Evolutionary conservation across 2,329 filamentous ascomycete genomes (phyloP).

Genomic region (Monilinia fructigena): DNA sequence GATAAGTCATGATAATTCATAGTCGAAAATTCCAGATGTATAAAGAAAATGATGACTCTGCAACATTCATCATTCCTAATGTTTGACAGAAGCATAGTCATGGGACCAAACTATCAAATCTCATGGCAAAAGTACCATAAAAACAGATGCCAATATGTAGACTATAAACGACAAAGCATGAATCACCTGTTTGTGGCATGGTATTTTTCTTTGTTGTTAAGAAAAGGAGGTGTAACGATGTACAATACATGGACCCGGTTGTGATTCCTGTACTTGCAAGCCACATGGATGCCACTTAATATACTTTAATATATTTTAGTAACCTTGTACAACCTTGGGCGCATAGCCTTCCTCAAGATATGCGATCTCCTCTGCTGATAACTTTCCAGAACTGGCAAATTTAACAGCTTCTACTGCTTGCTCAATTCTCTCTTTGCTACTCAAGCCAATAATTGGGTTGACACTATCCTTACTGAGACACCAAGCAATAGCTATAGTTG

Average conservation of each 20-base stretch:
- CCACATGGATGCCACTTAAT: constrained; percentile 21
- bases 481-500: constrained; percentile 60
- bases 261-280: constrained; percentile 12
- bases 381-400: constrained; percentile 44
- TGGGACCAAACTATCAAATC: neutral
- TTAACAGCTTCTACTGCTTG: constrained; percentile 49
- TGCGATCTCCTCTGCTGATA: constrained; percentile 53
- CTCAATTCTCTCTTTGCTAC: constrained; percentile 53
- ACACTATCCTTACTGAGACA: constrained; percentile 47
- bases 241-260: constrained; percentile 10
- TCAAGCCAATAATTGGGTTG: constrained; percentile 56
- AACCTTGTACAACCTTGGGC: constrained; percentile 38
- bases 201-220: neutral
- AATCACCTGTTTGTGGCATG: constrained; percentile 13
- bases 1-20: neutral
- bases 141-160: neutral
- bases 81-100: neutral
- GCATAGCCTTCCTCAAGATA: constrained; percentile 56
- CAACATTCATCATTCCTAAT: neutral
- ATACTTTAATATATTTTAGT: constrained; percentile 20
- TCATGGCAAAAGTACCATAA: neutral
- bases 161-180: constrained; percentile 8
- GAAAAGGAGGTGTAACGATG: neutral
- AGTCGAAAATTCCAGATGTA: neutral
- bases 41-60: neutral